Conservation (phyloP, 2,329 filamentous ascomycete genomes). For the Alternaria triticimaculans region DNA sequence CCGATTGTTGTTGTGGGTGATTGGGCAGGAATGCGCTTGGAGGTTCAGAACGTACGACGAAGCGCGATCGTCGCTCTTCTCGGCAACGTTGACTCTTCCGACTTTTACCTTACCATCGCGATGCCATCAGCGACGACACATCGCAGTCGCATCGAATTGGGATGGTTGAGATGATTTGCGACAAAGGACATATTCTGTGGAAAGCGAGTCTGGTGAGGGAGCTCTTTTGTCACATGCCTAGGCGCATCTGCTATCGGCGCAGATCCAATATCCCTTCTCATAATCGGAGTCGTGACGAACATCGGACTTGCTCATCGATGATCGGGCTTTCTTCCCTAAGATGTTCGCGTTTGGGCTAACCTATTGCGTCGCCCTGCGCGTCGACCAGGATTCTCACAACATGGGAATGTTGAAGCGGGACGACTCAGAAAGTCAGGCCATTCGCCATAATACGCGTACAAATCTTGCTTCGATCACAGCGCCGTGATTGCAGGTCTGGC, state of each 20-base stretch:
- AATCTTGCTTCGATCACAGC: not conserved
- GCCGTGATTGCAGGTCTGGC: not conserved
- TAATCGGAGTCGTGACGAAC: not conserved
- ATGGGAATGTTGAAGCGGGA: not conserved
- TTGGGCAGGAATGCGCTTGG: not conserved
- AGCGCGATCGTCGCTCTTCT: slow-evolving; percentile 1
- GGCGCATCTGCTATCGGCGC: not conserved
- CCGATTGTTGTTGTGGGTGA: not conserved
- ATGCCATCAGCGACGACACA: not conserved
- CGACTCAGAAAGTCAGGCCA: not conserved
- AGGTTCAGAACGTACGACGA: not conserved
- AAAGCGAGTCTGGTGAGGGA: not conserved
- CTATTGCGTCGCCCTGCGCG: not conserved
- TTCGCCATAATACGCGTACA: not conserved
- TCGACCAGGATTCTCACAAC: not conserved
- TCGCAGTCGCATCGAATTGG: not conserved
- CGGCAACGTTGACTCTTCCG: slow-evolving; percentile 1
- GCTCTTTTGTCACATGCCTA: not conserved
- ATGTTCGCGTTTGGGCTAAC: not conserved
- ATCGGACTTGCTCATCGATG: not conserved
- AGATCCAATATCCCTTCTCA: not conserved
- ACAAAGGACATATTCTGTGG: not conserved
- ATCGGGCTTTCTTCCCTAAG: not conserved
- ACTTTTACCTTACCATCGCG: not conserved
- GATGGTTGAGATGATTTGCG: not conserved